Base-by-base conservation (phyloP, 2,329 filamentous ascomycete species). In the Podosphaera fusca region DNA sequence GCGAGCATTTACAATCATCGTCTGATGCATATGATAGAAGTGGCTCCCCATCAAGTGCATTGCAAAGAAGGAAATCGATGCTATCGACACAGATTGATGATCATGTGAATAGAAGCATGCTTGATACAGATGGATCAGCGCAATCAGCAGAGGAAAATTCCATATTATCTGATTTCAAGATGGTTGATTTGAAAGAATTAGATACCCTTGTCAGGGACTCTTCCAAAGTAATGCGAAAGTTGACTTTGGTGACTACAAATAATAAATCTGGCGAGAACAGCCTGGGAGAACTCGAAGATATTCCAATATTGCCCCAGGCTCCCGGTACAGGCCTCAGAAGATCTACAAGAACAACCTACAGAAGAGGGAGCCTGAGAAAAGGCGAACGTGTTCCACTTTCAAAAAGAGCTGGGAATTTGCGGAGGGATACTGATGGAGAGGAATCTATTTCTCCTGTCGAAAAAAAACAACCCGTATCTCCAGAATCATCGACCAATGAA, bases 51-150 rank as follows among this genome's bases (percentile, higher is more conserved):
- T 67, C 64, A 10, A 78, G 78, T 14, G 77, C 84, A 45, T 68
- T 96, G 60, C 77, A 82, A 63, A 79, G 92, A 64, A 95, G 94
- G 70, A 95, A 92, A 70, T 96, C 90, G 0, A 95, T 94, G 86
- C 75, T 98, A 4, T 96, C 90, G 4, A 79, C 84, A 58, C 89
- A 96, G 68, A 85, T 98, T 59, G 85, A 95, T 63, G 85, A 79
- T 61, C 79, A 81, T 3, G 75, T 14, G 10, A 6, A 7, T 3
- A 42, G 10, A 12, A 74, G 71, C 21, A 75, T 79, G 42, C 81
- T 80, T 45, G 94, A 92, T 67, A 75, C 84, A 60, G 88, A 95
- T 71, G 89, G 87, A 29, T 85, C 87, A 14, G 89, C 94, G 59
- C 76, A 81, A 60, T 70, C 94, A 58, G 84, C 85, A 64, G 76